These are phyloP conservation scores for Paradendryphiella salina DNA, from an alignment of 2,329 filamentous ascomycete genomes.

Conservation along the genomic window DNA sequence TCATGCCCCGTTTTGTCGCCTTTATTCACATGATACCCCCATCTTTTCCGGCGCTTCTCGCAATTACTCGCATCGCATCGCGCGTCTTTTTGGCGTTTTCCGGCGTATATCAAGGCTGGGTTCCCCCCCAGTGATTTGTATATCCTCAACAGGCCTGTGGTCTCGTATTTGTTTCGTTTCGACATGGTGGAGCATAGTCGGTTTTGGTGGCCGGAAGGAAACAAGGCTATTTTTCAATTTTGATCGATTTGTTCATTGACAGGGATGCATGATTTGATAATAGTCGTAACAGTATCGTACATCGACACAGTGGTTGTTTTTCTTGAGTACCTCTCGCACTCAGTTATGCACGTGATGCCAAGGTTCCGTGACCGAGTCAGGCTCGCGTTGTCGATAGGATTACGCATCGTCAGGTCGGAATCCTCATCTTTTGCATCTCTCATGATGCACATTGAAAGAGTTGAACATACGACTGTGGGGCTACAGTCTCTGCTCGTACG, in stretches of 20 bases:
- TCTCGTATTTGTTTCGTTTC: slow-evolving; percentile 1
- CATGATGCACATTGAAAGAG: not conserved
- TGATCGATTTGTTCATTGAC: no score
- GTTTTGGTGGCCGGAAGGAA: no score
- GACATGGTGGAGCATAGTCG: not conserved
- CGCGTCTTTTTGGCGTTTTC: slow-evolving; percentile 11
- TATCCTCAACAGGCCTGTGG: slow-evolving; percentile 5
- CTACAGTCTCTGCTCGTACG: not conserved
- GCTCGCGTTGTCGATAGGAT: no score
- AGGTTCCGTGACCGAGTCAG: no score
- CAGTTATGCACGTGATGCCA: no score
- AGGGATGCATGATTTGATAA: no score
- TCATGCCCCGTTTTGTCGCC: slow-evolving; percentile 8
- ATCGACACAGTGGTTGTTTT: no score
- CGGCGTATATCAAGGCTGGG: slow-evolving; percentile 2
- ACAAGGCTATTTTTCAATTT: no score
- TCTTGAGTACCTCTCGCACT: no score
- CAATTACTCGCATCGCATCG: slow-evolving; percentile 2
- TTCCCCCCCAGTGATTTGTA: not conserved
- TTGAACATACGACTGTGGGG: not conserved
- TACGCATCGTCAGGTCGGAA: no score
- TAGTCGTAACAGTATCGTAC: no score
- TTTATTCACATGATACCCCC: slow-evolving; percentile 27
- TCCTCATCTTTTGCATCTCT: no score
- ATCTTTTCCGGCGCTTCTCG: slow-evolving; percentile 11